Evolutionary conservation across 768 basidiomycete species (phyloP).

Genomic region (Rhodotorula diobovata): DNA sequence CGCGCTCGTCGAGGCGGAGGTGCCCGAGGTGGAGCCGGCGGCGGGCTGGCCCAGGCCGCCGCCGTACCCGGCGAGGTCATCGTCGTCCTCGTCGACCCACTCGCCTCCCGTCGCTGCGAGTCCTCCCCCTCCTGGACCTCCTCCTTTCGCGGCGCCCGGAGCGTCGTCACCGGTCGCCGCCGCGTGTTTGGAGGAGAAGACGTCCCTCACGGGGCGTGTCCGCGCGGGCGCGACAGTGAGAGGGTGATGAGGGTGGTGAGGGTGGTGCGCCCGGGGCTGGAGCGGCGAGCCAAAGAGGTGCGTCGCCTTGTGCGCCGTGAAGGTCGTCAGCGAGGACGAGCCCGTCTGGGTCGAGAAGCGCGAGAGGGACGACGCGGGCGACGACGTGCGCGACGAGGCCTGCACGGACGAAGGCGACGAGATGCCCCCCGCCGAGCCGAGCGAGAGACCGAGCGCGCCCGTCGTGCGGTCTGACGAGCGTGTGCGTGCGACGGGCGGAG

Average conservation of each 20-base stretch:
- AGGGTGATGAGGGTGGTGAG: no score
- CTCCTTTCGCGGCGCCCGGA: not conserved
- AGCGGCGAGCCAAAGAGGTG: conserved; percentile 42
- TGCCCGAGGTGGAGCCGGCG: not conserved
- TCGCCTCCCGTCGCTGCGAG: conserved; percentile 8
- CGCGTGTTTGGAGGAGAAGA: conserved; percentile 14
- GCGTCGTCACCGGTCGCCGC: not conserved
- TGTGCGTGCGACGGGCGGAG: not conserved
- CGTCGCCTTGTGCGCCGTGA: conserved; percentile 41
- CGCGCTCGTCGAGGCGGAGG: not conserved
- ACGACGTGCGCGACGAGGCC: conserved; percentile 16
- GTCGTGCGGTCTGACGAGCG: not conserved
- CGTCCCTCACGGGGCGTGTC: conserved; percentile 22
- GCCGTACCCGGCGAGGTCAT: conserved; percentile 28
- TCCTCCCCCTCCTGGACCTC: no score
- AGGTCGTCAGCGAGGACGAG: conserved; percentile 20
- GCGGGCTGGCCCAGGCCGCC: conserved; percentile 39
- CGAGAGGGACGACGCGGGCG: not conserved
- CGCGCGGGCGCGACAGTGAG: not conserved
- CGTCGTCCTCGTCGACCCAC: conserved; percentile 37
- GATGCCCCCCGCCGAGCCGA: not conserved
- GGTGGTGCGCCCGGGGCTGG: no score
- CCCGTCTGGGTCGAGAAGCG: conserved; percentile 1
- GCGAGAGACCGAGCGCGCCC: no score
- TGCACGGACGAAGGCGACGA: no score